Evolutionary conservation across 148 eudicot genomes (phyloP).

Genomic region (Bassia scoparia): DNA sequence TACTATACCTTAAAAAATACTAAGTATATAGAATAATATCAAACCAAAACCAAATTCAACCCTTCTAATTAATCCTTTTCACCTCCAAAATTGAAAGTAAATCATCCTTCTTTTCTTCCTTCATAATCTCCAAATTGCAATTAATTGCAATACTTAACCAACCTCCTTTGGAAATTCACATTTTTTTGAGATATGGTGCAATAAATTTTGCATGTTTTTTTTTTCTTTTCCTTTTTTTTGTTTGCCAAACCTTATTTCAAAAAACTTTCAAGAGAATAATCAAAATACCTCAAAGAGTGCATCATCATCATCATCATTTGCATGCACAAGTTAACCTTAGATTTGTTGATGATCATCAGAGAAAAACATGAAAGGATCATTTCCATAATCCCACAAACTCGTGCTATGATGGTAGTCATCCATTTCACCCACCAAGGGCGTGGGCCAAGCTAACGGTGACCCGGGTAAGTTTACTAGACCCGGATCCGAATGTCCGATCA

Average conservation of each 20-base stretch:
- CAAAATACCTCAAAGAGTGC: neutral
- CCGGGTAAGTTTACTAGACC: conserved; percentile 24
- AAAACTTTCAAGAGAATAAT: neutral
- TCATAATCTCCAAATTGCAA: neutral
- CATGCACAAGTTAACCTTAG: conserved; percentile 14
- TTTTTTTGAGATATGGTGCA: conserved; percentile 17
- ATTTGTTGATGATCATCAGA: conserved; percentile 12
- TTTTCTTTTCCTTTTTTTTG: neutral
- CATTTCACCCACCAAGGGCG: conserved; percentile 23
- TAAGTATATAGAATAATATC: neutral
- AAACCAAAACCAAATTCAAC: neutral
- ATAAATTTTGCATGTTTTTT: conserved; percentile 12
- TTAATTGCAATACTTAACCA: conserved; percentile 13
- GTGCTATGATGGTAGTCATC: conserved; percentile 44
- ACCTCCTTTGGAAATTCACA: conserved; percentile 16
- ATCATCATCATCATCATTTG: too few relatives aligned
- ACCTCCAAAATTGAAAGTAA: neutral
- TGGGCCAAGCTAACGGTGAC: conserved; percentile 27
- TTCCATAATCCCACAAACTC: conserved; percentile 72
- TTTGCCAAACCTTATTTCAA: neutral
- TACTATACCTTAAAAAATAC: neutral
- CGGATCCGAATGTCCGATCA: conserved; percentile 25
- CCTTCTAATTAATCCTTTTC: neutral
- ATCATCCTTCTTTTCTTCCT: too few relatives aligned
- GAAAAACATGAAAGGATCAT: conserved; percentile 64